Base-by-base conservation (phyloP, 2,329 filamentous ascomycete genomes). In the Penicillium sumatraense region DNA sequence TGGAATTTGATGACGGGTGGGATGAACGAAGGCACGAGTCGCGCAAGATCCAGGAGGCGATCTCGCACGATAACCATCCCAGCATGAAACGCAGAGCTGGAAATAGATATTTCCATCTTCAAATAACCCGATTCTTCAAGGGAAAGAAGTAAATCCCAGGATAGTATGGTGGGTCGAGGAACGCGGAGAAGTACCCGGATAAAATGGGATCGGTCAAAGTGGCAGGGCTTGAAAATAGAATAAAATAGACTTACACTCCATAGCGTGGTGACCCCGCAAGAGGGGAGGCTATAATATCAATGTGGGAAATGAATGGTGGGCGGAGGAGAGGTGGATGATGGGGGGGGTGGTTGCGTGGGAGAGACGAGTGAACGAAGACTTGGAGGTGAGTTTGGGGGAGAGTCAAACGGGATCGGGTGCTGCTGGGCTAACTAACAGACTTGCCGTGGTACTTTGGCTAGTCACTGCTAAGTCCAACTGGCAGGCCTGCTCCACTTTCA, bases 211-310 rank as follows among this genome's bases (percentile, higher is more conserved):
- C 61, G 67, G 51, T 67, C 59, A 60, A 68, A 64, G 69, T 63
- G 66, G 60, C 61, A 67, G 51, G 58, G 56, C 57, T 56, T 63
- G 56, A 64, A 61, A 68, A 65, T 38, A 47, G 67, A 68, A 65
- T 74, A 68, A 66, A 68, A 64, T 60, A 64, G 67, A 84, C 82
- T 83, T 75, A 85, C 83, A 81, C 77, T 83, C 81, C 83, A 86
- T 85, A 76, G 71, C 77, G 75, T 73, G 77, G 75, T 78, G 75
- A 78, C 77, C 79, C 79, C 77, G 72, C 71, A 65, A 62, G 52
- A 65, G 70, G 68, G 68, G 63, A 55, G 56, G 60, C 60, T 64
- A 65, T 61, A 59, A 56, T 65, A 67, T 62, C 63, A 74, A 73
- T 72, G 62, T 67, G 67, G 63, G 62, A 64, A 63, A 64, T 59